Evolutionary conservation across 306 rosid species (phyloP).

Genomic region (Cucurbita moschata): DNA sequence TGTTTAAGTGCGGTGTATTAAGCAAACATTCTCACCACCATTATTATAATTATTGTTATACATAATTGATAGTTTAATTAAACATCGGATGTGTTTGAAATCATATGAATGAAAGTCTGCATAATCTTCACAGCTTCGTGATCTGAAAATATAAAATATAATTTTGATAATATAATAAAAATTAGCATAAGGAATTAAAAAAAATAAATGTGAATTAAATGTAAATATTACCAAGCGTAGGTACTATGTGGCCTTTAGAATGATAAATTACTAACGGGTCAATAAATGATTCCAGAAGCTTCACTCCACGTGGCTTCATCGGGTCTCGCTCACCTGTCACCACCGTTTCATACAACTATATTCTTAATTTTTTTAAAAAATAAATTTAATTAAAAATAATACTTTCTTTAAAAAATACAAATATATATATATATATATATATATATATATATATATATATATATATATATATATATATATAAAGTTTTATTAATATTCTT

Average conservation of each 20-base stretch:
- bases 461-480: no score
- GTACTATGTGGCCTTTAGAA: slow-evolving; percentile 61
- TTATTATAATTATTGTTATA: background rate
- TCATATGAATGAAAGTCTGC: slow-evolving; percentile 1
- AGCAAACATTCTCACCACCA: background rate
- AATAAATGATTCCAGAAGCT: slow-evolving; percentile 33
- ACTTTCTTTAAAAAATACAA: no score
- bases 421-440: no score
- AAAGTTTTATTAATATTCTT: no score
- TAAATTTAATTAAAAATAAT: no score
- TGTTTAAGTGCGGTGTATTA: no score
- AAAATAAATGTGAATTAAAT: no score
- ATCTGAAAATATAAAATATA: background rate
- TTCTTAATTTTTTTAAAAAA: no score
- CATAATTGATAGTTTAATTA: background rate
- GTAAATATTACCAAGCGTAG: no score
- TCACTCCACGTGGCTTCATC: slow-evolving; percentile 42
- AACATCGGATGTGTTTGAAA: background rate
- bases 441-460: no score
- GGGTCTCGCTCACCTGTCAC: slow-evolving; percentile 60
- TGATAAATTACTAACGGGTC: slow-evolving; percentile 56
- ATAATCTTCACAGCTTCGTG: background rate
- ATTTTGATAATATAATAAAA: slow-evolving; percentile 20
- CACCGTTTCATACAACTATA: background rate
- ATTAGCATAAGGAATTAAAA: no score